phyloP scores from a whole-genome alignment of 2,329 filamentous ascomycete genomes.

The Diaporthe sp. region DNA sequence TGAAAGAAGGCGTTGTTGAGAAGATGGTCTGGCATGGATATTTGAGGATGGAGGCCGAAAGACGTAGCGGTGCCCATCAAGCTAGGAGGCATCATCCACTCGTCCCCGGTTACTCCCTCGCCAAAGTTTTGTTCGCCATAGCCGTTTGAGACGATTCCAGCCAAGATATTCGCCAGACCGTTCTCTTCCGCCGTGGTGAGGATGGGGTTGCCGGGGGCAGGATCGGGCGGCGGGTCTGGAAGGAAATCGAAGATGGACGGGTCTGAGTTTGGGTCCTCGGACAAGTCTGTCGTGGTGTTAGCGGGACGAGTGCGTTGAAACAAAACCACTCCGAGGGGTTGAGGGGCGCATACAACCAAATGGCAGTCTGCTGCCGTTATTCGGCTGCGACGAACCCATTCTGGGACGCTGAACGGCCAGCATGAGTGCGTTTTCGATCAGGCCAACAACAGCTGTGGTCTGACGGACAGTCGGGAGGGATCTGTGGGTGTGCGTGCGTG shows the following conservation, averaged over 20 bases:
- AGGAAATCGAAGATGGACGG: constrained; percentile 52
- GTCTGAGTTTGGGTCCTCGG: constrained; percentile 31
- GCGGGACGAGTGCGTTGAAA: not conserved
- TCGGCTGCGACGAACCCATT: constrained; percentile 72
- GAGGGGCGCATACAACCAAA: constrained; percentile 75
- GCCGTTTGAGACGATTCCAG: constrained; percentile 65
- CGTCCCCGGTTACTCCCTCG: constrained; percentile 64
- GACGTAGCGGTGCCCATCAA: constrained; percentile 78
- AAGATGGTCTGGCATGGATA: constrained; percentile 47
- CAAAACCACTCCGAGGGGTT: not conserved
- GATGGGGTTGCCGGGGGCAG: constrained; percentile 74
- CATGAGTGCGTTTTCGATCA: constrained; percentile 64
- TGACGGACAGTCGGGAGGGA: constrained; percentile 10
- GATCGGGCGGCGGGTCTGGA: constrained; percentile 70
- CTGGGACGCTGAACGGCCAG: constrained; percentile 69
- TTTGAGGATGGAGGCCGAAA: constrained; percentile 66
- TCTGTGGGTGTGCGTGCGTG: not conserved
- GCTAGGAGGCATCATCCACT: constrained; percentile 73
- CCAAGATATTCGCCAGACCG: constrained; percentile 71
- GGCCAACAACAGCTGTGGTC: constrained; percentile 27
- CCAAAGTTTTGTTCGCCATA: constrained; percentile 56
- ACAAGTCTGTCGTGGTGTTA: constrained; percentile 24
- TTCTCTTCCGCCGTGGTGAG: constrained; percentile 71
- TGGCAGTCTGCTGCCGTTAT: constrained; percentile 66
- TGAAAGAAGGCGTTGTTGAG: constrained; percentile 46